phyloP scores from a whole-genome alignment of 148 eudicot genomes.

The Pouteria glomerata region DNA sequence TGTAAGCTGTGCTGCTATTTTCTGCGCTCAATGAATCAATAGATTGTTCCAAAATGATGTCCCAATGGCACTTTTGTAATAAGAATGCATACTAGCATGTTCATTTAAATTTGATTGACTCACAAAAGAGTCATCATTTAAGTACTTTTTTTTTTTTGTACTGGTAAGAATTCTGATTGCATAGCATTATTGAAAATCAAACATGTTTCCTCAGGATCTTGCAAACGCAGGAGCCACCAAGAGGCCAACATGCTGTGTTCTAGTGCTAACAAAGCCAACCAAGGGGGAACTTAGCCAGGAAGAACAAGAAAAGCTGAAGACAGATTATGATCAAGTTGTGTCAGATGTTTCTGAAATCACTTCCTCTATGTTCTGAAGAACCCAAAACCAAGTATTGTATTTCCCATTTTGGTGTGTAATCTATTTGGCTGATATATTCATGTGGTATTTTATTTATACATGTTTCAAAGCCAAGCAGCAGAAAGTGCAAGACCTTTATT shows the following conservation, averaged over 20 bases:
- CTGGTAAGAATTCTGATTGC: too few species aligned
- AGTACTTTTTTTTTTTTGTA: too few species aligned
- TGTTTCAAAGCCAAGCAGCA: neutral
- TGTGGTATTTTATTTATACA: neutral
- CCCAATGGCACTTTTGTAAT: too few species aligned
- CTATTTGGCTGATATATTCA: neutral
- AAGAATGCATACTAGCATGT: too few species aligned
- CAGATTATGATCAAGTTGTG: conserved; percentile 63
- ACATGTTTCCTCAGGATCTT: conserved; percentile 58
- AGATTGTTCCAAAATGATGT: too few species aligned
- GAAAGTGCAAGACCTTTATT: neutral
- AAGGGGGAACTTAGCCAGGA: conserved; percentile 76
- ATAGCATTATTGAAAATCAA: too few species aligned
- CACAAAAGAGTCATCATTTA: too few species aligned
- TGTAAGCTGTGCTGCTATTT: too few species aligned
- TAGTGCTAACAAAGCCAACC: conserved; percentile 75
- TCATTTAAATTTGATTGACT: too few species aligned
- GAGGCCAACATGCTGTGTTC: conserved; percentile 93
- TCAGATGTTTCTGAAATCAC: conserved; percentile 56
- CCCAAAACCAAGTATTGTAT: neutral
- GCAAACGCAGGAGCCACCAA: conserved; percentile 98
- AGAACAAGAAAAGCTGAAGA: conserved; percentile 61
- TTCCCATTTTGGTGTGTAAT: neutral
- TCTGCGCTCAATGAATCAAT: neutral
- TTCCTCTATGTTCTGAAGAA: conserved; percentile 48